Conservation (phyloP, 768 basidiomycete species). For the Kwoniella botswanensis region DNA sequence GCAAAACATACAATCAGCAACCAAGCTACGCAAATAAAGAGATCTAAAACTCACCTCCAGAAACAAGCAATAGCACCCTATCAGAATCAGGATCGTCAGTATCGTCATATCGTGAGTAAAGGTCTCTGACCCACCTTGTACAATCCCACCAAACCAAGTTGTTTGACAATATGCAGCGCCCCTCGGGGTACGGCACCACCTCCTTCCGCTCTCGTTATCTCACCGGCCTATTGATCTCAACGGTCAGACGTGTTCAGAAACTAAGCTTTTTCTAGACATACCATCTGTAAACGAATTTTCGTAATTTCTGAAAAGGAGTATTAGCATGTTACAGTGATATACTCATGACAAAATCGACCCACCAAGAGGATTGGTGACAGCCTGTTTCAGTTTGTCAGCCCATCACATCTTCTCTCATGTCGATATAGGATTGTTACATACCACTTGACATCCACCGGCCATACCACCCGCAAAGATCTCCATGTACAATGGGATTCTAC, state of each 20-base stretch:
- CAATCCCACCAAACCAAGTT: constrained; percentile 86
- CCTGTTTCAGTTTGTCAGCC: constrained; percentile 19
- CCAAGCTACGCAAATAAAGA: neutral
- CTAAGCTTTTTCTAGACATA: constrained; percentile 61
- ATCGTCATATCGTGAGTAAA: neutral
- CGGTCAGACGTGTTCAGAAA: neutral
- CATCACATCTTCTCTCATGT: neutral
- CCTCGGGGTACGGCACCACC: constrained; percentile 70
- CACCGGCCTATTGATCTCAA: constrained; percentile 63
- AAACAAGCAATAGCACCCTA: constrained; percentile 81
- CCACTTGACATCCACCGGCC: constrained; percentile 97
- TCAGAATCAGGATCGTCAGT: neutral
- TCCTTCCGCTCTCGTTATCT: constrained; percentile 85
- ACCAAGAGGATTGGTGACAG: constrained; percentile 93
- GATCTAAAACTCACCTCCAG: constrained; percentile 61
- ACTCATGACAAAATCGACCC: neutral
- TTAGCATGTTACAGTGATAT: neutral
- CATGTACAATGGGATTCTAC: constrained; percentile 87
- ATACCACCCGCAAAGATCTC: constrained; percentile 88
- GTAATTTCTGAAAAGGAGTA: constrained; percentile 38
- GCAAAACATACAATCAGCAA: neutral
- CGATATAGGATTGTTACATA: constrained; percentile 61
- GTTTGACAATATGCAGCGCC: constrained; percentile 88
- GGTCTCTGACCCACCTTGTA: constrained; percentile 64
- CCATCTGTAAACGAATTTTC: constrained; percentile 61